These are phyloP conservation scores for Lachnellula cervina DNA, from an alignment of 2,329 filamentous ascomycete species.

Conservation along the genomic window DNA sequence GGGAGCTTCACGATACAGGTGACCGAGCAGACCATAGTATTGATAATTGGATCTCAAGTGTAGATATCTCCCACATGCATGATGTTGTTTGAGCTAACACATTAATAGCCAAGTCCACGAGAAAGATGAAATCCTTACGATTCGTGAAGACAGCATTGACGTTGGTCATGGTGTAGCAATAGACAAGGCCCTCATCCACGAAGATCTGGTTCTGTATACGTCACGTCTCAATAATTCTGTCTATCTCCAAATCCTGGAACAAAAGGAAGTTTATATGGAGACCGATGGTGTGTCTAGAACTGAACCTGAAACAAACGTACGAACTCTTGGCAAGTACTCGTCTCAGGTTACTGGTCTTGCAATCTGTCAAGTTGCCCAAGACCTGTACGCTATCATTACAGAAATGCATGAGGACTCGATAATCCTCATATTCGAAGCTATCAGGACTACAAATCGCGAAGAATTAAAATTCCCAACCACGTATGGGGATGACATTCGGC, in stretches of 20 bases:
- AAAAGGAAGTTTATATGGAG: slow-evolving; percentile 9
- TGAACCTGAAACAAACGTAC: slow-evolving; percentile 5
- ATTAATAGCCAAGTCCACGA: slow-evolving; percentile 11
- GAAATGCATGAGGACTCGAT: slow-evolving; percentile 12
- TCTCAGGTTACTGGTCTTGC: slow-evolving; percentile 17
- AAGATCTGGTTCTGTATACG: slow-evolving; percentile 23
- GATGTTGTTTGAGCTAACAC: slow-evolving; percentile 2
- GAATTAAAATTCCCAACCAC: slow-evolving; percentile 10
- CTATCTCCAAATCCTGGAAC: slow-evolving; percentile 19
- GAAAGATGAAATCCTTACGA: slow-evolving; percentile 10
- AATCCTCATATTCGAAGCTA: slow-evolving; percentile 17
- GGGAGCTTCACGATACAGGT: slow-evolving; percentile 46
- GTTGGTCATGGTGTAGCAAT: slow-evolving; percentile 15
- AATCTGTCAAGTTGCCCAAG: slow-evolving; percentile 8
- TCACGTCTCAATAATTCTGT: slow-evolving; percentile 11
- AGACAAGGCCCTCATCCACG: slow-evolving; percentile 21
- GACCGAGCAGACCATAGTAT: slow-evolving; percentile 40
- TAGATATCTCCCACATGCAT: slow-evolving; percentile 11
- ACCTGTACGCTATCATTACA: slow-evolving; percentile 17
- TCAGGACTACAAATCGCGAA: slow-evolving; percentile 3
- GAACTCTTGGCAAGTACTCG: slow-evolving; percentile 14
- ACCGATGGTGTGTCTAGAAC: slow-evolving; percentile 1
- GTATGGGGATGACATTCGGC: background rate
- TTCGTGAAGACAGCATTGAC: slow-evolving; percentile 1
- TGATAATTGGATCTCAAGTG: slow-evolving; percentile 13